Evolutionary conservation across 257 asterid species (phyloP), one percentile per base, ranked within the genome.

Genomic region (Echites panduratus): DNA sequence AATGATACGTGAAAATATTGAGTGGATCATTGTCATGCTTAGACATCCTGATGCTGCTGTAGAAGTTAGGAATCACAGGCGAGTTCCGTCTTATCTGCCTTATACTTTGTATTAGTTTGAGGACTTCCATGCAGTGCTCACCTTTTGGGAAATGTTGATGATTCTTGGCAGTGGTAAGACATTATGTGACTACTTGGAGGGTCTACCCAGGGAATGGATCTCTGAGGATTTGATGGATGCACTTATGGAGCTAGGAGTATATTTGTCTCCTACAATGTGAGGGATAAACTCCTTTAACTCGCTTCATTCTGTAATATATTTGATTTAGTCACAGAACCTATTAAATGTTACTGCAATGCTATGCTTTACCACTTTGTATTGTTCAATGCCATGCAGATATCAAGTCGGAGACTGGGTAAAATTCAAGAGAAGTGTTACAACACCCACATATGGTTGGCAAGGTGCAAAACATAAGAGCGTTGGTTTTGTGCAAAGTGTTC

Each of bases 181-280:
- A 59, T 85, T 92, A 38, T 72, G 88, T 44, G 96, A 92, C 84
- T 95, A 86, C 86, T 80, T 95, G 89, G 99, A 95, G 89, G 87
- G 93, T 77, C 93, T 95, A 66, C 99, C 99, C 6, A 88, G 99
- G 77, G 99, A 95, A 85, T 95, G 99, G 99, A 89, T 95, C 77
- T 92, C 97, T 73, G 99, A 95, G 86, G 96, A 92, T 81, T 80
- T 95, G 77, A 82, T 84, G 87, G 98, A 91, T 86, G 89, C 95
- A 48, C 90, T 95, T 62, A 59, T 70, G 70, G 86, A 83, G 78
- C 89, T 83, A 84, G 96, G 93, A 72, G 91, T 89, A 64, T 80
- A 87, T 57, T 82, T 95, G 79, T 91, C 98, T 82, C 92, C 96
- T 47, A 90, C 97, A 79, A 77, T 83, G 99, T 95, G 72, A 76